These are phyloP conservation scores for Mycocentrospora acerina DNA, from an alignment of 2,329 filamentous ascomycete species.

Conservation along the genomic window DNA sequence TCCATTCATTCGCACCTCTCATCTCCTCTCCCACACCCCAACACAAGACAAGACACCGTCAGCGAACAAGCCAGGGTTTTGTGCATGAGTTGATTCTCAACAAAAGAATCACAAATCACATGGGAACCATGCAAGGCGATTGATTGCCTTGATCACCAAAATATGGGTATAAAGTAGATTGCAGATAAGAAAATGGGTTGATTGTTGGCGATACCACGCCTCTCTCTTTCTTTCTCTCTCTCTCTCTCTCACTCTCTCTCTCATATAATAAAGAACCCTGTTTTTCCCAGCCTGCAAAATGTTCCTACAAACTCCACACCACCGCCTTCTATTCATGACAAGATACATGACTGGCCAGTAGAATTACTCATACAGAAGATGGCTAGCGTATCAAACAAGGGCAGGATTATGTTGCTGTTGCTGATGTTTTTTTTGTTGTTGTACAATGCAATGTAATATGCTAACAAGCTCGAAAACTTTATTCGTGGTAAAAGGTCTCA, in stretches of 20 bases:
- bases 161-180: no score
- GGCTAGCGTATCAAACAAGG: slow-evolving; percentile 1
- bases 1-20: no score
- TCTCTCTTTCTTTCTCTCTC: not conserved
- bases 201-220: not conserved
- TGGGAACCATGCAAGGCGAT: no score
- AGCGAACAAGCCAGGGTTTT: no score
- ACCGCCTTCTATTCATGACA: not conserved
- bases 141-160: no score
- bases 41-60: no score
- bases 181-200: not conserved
- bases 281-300: not conserved
- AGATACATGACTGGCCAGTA: not conserved
- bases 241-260: not conserved
- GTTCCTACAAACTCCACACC: slow-evolving; percentile 3
- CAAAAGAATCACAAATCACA: no score
- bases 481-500: slow-evolving; percentile 66
- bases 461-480: slow-evolving; percentile 9
- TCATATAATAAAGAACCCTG: not conserved
- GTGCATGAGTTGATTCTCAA: no score
- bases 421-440: no score
- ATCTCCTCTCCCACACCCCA: no score
- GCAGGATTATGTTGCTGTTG: slow-evolving; percentile 3
- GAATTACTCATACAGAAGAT: slow-evolving; percentile 9
- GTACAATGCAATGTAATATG: no score